Conservation (phyloP, 73 alveolate species). For the Breviolum minutum region DNA sequence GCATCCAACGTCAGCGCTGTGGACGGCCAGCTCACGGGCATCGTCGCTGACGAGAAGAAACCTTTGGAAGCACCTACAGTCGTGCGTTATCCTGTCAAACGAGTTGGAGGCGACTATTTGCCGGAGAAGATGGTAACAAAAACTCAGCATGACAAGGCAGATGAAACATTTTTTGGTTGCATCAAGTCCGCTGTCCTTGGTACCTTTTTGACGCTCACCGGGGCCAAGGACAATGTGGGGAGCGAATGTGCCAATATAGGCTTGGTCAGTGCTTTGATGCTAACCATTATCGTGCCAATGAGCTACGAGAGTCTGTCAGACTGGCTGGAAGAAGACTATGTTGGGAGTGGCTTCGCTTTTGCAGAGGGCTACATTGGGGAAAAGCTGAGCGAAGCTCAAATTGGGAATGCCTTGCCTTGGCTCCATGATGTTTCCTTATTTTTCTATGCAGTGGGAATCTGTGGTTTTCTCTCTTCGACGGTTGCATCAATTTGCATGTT, state of each 20-base stretch:
- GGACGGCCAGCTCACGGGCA: no score
- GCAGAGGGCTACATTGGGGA: slow-evolving; percentile 8
- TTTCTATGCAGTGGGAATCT: not conserved
- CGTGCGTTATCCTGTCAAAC: no score
- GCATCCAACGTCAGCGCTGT: no score
- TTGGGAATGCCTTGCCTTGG: not conserved
- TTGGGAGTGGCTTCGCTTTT: slow-evolving; percentile 14
- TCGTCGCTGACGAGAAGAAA: no score
- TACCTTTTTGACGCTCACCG: not conserved
- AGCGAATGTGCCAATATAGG: slow-evolving; percentile 50
- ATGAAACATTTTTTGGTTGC: not conserved
- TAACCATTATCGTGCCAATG: slow-evolving; percentile 15
- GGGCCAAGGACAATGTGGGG: no score
- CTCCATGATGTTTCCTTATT: not conserved
- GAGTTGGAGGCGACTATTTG: not conserved
- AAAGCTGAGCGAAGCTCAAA: not conserved
- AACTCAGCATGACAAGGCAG: not conserved
- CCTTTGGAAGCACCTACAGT: no score
- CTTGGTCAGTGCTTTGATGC: slow-evolving; percentile 54
- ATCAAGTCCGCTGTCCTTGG: not conserved
- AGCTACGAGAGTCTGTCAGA: not conserved
- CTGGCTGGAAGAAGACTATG: slow-evolving; percentile 56
- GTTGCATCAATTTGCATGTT: not conserved
- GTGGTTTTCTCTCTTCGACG: not conserved
- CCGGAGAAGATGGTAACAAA: not conserved